Base-by-base conservation (phyloP, 768 basidiomycete genomes). In the Kwoniella heveanensis region DNA sequence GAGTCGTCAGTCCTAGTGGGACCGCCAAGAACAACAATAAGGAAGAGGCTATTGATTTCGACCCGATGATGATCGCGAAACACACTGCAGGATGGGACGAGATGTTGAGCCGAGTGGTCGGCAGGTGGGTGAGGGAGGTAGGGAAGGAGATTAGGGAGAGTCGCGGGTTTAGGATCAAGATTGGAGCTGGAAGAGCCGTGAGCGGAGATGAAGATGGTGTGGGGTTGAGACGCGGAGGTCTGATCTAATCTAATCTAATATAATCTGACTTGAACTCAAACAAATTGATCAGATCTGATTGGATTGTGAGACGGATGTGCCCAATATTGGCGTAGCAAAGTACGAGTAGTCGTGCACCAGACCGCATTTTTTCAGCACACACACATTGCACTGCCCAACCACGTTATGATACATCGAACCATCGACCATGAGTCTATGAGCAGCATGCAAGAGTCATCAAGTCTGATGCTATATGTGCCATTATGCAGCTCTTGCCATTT, bases 61-160 rank as follows among this genome's bases (percentile, higher is more conserved):
- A 79, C 57, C 74, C 78, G 2, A 53, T 70, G n/a, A 47, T 66
- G 10, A 66, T 79, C 13, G 78, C 78, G 15, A 72, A 73, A 57
- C 47, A 63, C 55, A 65, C 52, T 17, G 61, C 65, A 39, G 74
- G 73, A 7, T 79, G 78, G 78, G 70, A 72, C 15, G 63, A 25
- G 8, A 75, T 72, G 67, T 62, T 79, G 21, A 19, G 29, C 36
- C 51, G 26, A 2, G 47, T 76, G 25, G 17, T 77, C 0, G 39
- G 15, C 3, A 53, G 46, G 26, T 79, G 78, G 78, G 53, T 79
- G 3, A 60, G 66, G 0, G 70, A 56, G 30, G 71, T 69, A 0
- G 68, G 57, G 0, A 26, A 29, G 44, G 76, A 79, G 57, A 24
- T 62, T 1, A 57, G 49, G 39, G 55, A 57, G 19, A 36, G 27